Percentiles rank a stretch among this genome's conserved stretches.
phyloP scores from a whole-genome alignment of 306 rosid species.

The Vigna unguiculata region DNA sequence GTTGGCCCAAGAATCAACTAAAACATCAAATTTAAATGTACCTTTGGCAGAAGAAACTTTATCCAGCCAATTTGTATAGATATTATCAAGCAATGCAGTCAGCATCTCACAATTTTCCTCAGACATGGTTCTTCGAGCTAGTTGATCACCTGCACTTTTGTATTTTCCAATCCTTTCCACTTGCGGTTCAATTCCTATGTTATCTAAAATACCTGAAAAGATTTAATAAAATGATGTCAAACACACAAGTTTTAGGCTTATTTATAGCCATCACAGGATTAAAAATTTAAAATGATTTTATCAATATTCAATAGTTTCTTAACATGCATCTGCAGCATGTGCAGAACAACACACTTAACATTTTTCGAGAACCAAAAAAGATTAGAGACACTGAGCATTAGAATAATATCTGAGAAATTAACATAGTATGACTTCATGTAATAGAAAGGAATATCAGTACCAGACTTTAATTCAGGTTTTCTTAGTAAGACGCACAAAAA shows the following conservation, averaged over 20 bases:
- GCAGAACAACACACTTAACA: background rate
- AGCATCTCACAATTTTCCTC: slow-evolving; percentile 93
- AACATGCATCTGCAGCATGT: slow-evolving; percentile 12
- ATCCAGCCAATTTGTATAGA: slow-evolving; percentile 86
- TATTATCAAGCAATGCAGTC: slow-evolving; percentile 85
- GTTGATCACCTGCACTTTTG: slow-evolving; percentile 95
- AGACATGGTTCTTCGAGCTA: slow-evolving; percentile 75
- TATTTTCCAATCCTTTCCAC: slow-evolving; percentile 94
- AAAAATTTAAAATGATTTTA: slow-evolving; percentile 17
- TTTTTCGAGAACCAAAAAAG: background rate
- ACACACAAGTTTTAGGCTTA: slow-evolving; percentile 31
- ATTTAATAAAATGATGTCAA: slow-evolving; percentile 29
- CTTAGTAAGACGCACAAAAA: background rate
- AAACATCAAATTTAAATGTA: slow-evolving; percentile 51
- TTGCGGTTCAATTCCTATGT: slow-evolving; percentile 87
- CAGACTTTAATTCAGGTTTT: background rate
- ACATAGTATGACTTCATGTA: slow-evolving; percentile 5
- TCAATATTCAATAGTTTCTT: slow-evolving; percentile 10
- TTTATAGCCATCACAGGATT: slow-evolving; percentile 28
- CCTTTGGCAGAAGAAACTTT: slow-evolving; percentile 81
- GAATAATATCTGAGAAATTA: slow-evolving; percentile 9
- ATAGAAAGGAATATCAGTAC: slow-evolving; percentile 26
- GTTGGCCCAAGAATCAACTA: slow-evolving; percentile 39
- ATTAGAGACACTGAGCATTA: slow-evolving; percentile 17
- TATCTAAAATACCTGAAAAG: slow-evolving; percentile 81